Percentiles rank a stretch among this genome's conserved stretches.
Conservation (phyloP, 495 filamentous ascomycete species). For the Sordaria brevicollis region DNA sequence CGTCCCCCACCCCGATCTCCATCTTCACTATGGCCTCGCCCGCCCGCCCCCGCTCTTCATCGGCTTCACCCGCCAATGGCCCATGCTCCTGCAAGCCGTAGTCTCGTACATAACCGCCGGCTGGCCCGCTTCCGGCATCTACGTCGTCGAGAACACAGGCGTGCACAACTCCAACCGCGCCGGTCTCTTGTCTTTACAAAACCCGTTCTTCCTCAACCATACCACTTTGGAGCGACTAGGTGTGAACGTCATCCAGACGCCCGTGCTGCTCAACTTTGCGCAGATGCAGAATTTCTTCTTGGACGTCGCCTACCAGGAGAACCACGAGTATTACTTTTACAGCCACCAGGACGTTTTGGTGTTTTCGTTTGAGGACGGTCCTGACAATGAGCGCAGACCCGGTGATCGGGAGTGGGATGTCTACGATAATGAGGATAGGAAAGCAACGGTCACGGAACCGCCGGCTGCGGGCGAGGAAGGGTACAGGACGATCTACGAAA, state of each 20-base stretch:
- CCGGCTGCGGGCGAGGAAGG: slow-evolving; percentile 20
- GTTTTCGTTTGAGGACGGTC: slow-evolving; percentile 40
- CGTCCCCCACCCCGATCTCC: slow-evolving; percentile 19
- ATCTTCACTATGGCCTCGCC: slow-evolving; percentile 21
- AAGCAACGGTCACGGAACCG: slow-evolving; percentile 23
- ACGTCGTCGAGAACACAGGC: slow-evolving; percentile 53
- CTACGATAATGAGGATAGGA: slow-evolving; percentile 23
- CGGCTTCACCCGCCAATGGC: slow-evolving; percentile 49
- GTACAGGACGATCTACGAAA: slow-evolving; percentile 43
- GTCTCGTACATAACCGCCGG: slow-evolving; percentile 48
- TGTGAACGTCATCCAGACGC: slow-evolving; percentile 46
- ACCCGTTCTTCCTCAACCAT: slow-evolving; percentile 52
- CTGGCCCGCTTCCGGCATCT: slow-evolving; percentile 50
- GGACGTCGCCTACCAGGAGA: slow-evolving; percentile 41
- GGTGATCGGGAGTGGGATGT: slow-evolving; percentile 20
- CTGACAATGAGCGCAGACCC: slow-evolving; percentile 17
- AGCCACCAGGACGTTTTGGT: slow-evolving; percentile 46
- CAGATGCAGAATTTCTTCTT: slow-evolving; percentile 54
- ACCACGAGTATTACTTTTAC: slow-evolving; percentile 50
- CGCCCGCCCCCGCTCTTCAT: slow-evolving; percentile 43
- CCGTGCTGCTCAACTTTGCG: slow-evolving; percentile 47
- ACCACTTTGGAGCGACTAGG: slow-evolving; percentile 37
- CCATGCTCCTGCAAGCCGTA: slow-evolving; percentile 46
- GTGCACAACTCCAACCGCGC: slow-evolving; percentile 43
- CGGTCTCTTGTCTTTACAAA: slow-evolving; percentile 41